phyloP scores from a whole-genome alignment of 306 rosid genomes.

The Abrus precatorius region DNA sequence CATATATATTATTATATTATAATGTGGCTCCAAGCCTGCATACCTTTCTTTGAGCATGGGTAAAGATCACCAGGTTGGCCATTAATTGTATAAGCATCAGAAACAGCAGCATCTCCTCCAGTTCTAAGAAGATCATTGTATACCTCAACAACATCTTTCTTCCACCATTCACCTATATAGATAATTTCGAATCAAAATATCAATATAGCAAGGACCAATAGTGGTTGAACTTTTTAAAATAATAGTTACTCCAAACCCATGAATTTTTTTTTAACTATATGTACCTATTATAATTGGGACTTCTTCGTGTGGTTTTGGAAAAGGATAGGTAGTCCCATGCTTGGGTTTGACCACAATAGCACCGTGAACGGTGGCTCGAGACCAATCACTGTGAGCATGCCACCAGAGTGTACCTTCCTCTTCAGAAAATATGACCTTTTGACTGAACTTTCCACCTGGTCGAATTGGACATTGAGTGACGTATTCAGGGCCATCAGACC shows the following conservation, averaged over 20 bases:
- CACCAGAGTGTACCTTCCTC: constrained; percentile 78
- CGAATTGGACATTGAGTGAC: constrained; percentile 67
- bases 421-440: constrained; percentile 51
- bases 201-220: background rate
- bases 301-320: constrained; percentile 60
- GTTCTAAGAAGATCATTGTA: constrained; percentile 13
- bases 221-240: background rate
- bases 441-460: constrained; percentile 54
- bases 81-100: constrained; percentile 70
- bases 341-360: constrained; percentile 63
- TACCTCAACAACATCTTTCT: constrained; percentile 27
- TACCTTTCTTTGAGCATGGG: constrained; percentile 67
- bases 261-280: background rate
- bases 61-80: constrained; percentile 75
- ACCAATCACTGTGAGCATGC: constrained; percentile 74
- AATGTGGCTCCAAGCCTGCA: too few relatives aligned
- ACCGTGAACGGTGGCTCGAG: constrained; percentile 71
- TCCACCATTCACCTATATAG: constrained; percentile 56
- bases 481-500: constrained; percentile 75
- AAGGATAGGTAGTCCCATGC: constrained; percentile 58
- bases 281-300: constrained; percentile 64
- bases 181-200: background rate
- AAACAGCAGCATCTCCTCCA: constrained; percentile 45
- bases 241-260: background rate
- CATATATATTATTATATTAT: background rate